Percentiles rank a stretch among this genome's conserved stretches.
phyloP scores from a whole-genome alignment of 179 eudicot genomes.

The Beta macrorhiza region DNA sequence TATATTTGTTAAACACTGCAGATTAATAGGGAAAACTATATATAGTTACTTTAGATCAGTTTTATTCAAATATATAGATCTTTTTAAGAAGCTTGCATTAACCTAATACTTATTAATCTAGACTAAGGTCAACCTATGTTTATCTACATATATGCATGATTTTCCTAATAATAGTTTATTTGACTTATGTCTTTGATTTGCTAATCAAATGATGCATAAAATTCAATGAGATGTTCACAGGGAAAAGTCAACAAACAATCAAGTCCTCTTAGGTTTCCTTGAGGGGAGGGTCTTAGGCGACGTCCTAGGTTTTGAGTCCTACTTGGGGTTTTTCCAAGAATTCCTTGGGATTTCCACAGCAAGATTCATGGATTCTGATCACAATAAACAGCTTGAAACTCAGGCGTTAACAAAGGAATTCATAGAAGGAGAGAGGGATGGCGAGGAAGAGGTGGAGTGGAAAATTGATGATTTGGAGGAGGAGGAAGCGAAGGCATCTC shows the following conservation, averaged over 20 bases:
- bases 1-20: neutral
- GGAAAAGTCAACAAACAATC: neutral
- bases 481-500: too few relatives aligned
- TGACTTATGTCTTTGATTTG: slow-evolving; percentile 20
- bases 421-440: too few relatives aligned
- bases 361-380: too few relatives aligned
- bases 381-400: too few relatives aligned
- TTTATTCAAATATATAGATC: neutral
- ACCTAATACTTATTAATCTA: neutral
- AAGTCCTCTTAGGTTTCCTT: too few relatives aligned
- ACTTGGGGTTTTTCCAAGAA: too few relatives aligned
- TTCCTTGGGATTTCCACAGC: too few relatives aligned
- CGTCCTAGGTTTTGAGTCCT: too few relatives aligned
- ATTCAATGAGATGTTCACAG: slow-evolving; percentile 23
- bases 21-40: neutral
- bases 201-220: slow-evolving; percentile 25
- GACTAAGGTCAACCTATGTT: neutral
- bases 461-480: too few relatives aligned
- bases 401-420: too few relatives aligned
- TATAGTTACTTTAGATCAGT: neutral
- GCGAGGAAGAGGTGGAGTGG: too few relatives aligned
- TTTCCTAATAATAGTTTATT: neutral
- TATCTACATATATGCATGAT: neutral
- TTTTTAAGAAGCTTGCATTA: neutral
- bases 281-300: too few relatives aligned